Conservation (phyloP, 2,329 filamentous ascomycete genomes). For the Chaetomium sp. region DNA sequence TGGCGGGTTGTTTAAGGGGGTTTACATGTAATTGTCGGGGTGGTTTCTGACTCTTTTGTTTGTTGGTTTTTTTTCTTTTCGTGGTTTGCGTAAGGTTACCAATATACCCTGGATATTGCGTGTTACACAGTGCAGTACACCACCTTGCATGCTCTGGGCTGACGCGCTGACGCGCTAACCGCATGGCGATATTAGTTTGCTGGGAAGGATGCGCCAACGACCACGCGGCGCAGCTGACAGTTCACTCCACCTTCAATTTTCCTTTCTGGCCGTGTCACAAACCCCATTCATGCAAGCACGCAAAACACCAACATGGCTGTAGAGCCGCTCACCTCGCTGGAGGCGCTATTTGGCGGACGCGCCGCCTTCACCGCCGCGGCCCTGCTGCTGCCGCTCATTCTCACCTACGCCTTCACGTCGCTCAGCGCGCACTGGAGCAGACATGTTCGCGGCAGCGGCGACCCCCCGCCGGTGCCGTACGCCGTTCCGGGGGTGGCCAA, state of each 20-base stretch:
- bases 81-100: not conserved
- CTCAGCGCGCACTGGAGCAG: slow-evolving; percentile 14
- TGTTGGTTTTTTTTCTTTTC: not conserved
- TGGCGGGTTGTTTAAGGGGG: too few species aligned
- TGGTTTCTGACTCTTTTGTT: not conserved
- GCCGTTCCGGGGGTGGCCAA: slow-evolving; percentile 23
- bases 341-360: not conserved
- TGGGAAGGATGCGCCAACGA: not conserved
- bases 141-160: not conserved
- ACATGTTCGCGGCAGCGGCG: slow-evolving; percentile 6
- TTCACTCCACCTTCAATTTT: not conserved
- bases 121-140: too few species aligned
- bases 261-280: not conserved
- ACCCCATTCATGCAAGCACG: not conserved
- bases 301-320: not conserved
- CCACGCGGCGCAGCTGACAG: too few species aligned
- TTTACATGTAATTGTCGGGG: not conserved
- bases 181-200: not conserved
- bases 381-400: slow-evolving; percentile 21
- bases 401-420: slow-evolving; percentile 21
- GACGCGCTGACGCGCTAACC: not conserved
- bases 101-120: not conserved
- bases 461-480: slow-evolving; percentile 25
- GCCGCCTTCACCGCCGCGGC: not conserved
- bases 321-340: not conserved